Conservation (phyloP, 441 rosid genomes). For the Melastoma candidum region DNA sequence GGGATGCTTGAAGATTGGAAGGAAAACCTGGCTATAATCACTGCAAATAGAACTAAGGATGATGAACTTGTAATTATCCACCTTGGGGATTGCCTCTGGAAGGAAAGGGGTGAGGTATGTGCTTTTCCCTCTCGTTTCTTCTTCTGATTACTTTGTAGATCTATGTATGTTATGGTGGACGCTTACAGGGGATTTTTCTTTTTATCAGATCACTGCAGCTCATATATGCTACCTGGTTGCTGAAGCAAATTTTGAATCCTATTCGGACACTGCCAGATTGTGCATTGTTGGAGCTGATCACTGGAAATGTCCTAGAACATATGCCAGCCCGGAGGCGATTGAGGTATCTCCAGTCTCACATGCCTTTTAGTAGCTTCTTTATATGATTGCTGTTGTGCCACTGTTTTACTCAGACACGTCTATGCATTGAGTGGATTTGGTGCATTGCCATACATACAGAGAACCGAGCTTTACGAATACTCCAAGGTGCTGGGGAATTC, state of each 20-base stretch:
- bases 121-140: slow-evolving; percentile 9
- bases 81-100: slow-evolving; percentile 98
- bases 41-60: slow-evolving; percentile 94
- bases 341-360: slow-evolving; percentile 41
- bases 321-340: slow-evolving; percentile 84
- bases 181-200: too few species aligned
- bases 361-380: too few species aligned
- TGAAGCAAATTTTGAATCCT: slow-evolving; percentile 88
- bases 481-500: slow-evolving; percentile 76
- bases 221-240: slow-evolving; percentile 94
- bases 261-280: slow-evolving; percentile 84
- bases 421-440: too few species aligned
- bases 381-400: slow-evolving; percentile 4
- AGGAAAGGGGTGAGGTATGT: slow-evolving; percentile 88
- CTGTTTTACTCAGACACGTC: slow-evolving; percentile 12
- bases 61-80: slow-evolving; percentile 94
- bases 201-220: slow-evolving; percentile 72
- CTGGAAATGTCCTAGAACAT: slow-evolving; percentile 87
- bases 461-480: slow-evolving; percentile 77
- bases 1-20: slow-evolving; percentile 97
- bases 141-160: slow-evolving; percentile 1
- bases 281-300: slow-evolving; percentile 98
- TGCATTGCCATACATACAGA: slow-evolving; percentile 25
- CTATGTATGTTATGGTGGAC: not conserved
- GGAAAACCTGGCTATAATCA: slow-evolving; percentile 90